A percentile compares a stretch with the other conserved stretches of the same genome.
Evolutionary conservation across 2,329 filamentous ascomycete species (phyloP).

Genomic region (Coccinonectria pachysandricola): DNA sequence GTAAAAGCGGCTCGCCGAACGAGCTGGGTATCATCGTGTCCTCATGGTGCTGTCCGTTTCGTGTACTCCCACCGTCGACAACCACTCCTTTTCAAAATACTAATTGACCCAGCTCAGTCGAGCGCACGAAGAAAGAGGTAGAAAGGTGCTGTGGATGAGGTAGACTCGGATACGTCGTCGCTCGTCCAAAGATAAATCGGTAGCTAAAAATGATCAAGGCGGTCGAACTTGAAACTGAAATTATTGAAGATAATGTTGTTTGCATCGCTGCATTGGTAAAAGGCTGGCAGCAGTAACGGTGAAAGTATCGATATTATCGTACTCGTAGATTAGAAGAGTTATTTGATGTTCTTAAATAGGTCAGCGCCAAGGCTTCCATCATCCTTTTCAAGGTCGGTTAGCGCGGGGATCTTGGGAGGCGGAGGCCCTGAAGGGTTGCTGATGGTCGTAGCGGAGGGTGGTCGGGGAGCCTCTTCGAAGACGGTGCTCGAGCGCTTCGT

Average conservation of each 20-base stretch:
- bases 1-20: constrained; percentile 26
- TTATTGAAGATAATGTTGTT: too few species aligned
- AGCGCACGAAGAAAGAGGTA: constrained; percentile 7
- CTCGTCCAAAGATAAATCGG: constrained; percentile 16
- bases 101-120: constrained; percentile 8
- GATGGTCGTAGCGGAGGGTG: constrained; percentile 10
- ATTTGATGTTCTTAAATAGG: constrained; percentile 51
- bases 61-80: constrained; percentile 6
- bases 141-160: constrained; percentile 9
- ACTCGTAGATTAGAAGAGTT: too few species aligned
- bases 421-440: constrained; percentile 38
- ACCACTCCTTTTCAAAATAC: constrained; percentile 3
- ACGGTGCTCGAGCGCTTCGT: constrained; percentile 32
- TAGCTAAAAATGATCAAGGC: too few species aligned
- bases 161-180: constrained; percentile 15
- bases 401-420: constrained; percentile 51
- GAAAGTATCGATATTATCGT: too few species aligned
- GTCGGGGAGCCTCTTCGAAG: constrained; percentile 26
- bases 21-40: constrained; percentile 31
- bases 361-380: constrained; percentile 38
- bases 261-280: too few species aligned
- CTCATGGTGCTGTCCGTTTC: constrained; percentile 16
- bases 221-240: too few species aligned
- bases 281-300: too few species aligned
- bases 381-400: constrained; percentile 41